Conservation (phyloP, 352 stramenopile genomes). For the Pythium aphanidermatum region DNA sequence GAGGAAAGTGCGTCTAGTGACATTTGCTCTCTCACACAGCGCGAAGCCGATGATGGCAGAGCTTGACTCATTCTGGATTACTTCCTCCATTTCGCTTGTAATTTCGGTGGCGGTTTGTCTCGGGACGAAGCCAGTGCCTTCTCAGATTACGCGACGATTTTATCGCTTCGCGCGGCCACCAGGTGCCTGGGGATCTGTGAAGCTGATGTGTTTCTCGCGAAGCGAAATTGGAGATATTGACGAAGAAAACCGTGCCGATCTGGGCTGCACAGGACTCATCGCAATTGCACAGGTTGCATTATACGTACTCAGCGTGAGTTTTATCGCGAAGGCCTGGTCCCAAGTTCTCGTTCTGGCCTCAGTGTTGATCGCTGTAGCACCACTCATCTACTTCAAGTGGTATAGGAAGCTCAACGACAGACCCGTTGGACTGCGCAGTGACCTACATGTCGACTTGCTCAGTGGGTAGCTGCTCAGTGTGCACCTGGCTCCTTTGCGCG, state of each 20-base stretch:
- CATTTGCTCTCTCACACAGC: slow-evolving; percentile 10
- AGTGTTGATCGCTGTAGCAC: slow-evolving; percentile 32
- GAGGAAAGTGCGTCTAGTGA: neutral
- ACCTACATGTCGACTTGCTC: slow-evolving; percentile 41
- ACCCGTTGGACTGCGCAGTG: slow-evolving; percentile 42
- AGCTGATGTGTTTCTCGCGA: slow-evolving; percentile 57
- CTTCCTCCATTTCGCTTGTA: slow-evolving; percentile 44
- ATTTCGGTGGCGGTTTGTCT: slow-evolving; percentile 38
- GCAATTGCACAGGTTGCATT: slow-evolving; percentile 47
- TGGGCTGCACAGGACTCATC: slow-evolving; percentile 61
- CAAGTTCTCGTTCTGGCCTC: slow-evolving; percentile 41
- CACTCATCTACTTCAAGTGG: slow-evolving; percentile 75
- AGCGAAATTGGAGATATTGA: slow-evolving; percentile 46
- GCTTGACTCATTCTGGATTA: slow-evolving; percentile 49
- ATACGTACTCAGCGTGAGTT: slow-evolving; percentile 62
- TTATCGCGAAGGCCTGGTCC: slow-evolving; percentile 54
- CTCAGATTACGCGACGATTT: slow-evolving; percentile 54
- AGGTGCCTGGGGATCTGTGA: slow-evolving; percentile 44
- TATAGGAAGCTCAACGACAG: slow-evolving; percentile 59
- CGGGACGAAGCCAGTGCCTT: slow-evolving; percentile 30
- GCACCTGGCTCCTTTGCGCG: too few relatives aligned
- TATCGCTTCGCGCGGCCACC: slow-evolving; percentile 64
- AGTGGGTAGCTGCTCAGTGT: slow-evolving; percentile 13
- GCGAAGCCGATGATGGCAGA: slow-evolving; percentile 48
- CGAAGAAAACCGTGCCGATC: slow-evolving; percentile 51